Evolutionary conservation across 768 basidiomycete genomes (phyloP).

Genomic region (Podaxis sp.): DNA sequence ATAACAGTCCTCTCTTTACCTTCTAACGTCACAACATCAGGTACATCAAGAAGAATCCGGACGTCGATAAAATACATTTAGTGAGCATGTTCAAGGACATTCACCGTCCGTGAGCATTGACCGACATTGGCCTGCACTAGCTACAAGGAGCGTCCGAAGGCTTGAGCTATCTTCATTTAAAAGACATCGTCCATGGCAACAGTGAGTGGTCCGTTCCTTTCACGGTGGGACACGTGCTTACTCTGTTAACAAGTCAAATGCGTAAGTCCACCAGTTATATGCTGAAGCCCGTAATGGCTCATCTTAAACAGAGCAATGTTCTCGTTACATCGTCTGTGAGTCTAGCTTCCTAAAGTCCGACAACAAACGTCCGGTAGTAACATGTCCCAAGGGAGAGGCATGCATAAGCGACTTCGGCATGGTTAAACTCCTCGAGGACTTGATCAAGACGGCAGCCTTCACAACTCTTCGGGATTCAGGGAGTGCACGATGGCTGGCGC

Average conservation of each 20-base stretch:
- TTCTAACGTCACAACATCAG: conserved; percentile 26
- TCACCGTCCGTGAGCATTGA: background rate
- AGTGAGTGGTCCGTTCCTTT: conserved; percentile 35
- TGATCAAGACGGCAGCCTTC: conserved; percentile 46
- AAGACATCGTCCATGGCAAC: conserved; percentile 58
- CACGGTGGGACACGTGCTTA: background rate
- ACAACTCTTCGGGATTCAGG: conserved; percentile 42
- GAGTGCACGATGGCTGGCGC: conserved; percentile 60
- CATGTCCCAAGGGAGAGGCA: conserved; percentile 43
- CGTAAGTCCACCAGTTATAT: conserved; percentile 35
- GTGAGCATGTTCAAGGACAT: conserved; percentile 29
- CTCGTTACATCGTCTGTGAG: conserved; percentile 50
- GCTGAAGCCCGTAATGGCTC: background rate
- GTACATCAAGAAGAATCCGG: conserved; percentile 36
- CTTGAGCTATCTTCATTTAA: conserved; percentile 53
- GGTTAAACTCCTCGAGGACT: conserved; percentile 60
- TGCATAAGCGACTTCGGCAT: conserved; percentile 67
- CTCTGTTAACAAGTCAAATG: conserved; percentile 49
- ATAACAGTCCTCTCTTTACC: background rate
- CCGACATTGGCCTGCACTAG: conserved; percentile 31
- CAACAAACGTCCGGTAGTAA: background rate
- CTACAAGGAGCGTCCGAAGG: conserved; percentile 55
- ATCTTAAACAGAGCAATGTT: conserved; percentile 48
- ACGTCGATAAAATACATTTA: conserved; percentile 40
- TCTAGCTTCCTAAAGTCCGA: background rate